Conservation (phyloP, 805 yeast species). For the Ogataea zsoltii region DNA sequence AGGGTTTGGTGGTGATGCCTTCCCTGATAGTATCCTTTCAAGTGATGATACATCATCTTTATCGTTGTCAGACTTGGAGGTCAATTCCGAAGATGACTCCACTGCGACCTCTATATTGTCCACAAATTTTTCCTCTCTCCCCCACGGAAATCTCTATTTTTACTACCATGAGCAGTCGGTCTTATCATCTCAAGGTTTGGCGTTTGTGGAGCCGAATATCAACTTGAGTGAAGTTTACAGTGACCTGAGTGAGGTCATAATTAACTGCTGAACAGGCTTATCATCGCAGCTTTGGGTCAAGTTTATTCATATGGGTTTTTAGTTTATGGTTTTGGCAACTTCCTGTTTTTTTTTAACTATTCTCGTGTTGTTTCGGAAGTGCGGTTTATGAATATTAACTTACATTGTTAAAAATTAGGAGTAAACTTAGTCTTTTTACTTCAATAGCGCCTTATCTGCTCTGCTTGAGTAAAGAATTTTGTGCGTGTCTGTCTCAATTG, state of each 20-base stretch:
- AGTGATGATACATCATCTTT: neutral
- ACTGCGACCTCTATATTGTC: slow-evolving; percentile 3
- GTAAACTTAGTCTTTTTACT: too few relatives aligned
- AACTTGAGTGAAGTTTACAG: slow-evolving; percentile 10
- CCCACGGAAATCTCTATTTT: slow-evolving; percentile 3
- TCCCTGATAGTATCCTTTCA: too few relatives aligned
- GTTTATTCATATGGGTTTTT: neutral
- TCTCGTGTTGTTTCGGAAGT: neutral
- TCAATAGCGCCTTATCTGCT: neutral
- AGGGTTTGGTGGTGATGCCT: neutral
- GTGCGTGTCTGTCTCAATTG: slow-evolving; percentile 3
- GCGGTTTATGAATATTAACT: neutral
- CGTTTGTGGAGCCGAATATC: slow-evolving; percentile 13
- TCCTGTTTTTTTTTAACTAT: neutral
- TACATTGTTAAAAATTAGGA: too few relatives aligned
- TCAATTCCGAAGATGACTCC: neutral
- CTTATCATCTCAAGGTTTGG: slow-evolving; percentile 17
- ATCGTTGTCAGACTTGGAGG: neutral
- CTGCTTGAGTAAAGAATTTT: neutral
- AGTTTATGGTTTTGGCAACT: too few relatives aligned
- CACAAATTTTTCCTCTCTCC: slow-evolving; percentile 13
- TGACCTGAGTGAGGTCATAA: slow-evolving; percentile 9
- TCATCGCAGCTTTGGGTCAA: neutral
- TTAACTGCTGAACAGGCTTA: slow-evolving; percentile 6
- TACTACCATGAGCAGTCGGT: slow-evolving; percentile 18